Conservation (phyloP, 2,329 filamentous ascomycete genomes). For the Didymella sp. region DNA sequence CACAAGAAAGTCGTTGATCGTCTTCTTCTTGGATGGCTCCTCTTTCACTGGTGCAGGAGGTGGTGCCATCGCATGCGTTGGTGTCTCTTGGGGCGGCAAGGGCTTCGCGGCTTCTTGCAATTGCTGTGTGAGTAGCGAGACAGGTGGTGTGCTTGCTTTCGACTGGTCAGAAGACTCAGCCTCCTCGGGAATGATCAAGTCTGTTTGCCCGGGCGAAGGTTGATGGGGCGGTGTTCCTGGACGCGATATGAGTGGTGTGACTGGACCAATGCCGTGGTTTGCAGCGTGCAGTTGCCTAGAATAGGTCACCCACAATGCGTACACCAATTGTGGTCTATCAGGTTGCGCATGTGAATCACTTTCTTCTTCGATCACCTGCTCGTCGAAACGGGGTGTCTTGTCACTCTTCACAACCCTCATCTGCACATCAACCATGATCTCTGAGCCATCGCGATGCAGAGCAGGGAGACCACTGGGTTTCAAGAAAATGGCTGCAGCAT, state of each 20-base stretch:
- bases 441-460: slow-evolving; percentile 86
- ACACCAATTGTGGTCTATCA: slow-evolving; percentile 74
- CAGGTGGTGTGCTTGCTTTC: slow-evolving; percentile 47
- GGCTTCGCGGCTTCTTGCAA: slow-evolving; percentile 59
- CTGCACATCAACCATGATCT: slow-evolving; percentile 93
- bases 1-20: slow-evolving; percentile 87
- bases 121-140: slow-evolving; percentile 60
- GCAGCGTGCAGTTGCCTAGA: slow-evolving; percentile 88
- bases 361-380: slow-evolving; percentile 70
- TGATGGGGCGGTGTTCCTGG: slow-evolving; percentile 76
- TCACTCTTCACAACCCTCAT: slow-evolving; percentile 96
- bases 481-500: slow-evolving; percentile 77
- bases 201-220: slow-evolving; percentile 76
- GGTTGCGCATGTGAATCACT: slow-evolving; percentile 56
- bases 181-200: slow-evolving; percentile 48
- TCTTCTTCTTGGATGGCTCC: slow-evolving; percentile 67
- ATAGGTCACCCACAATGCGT: slow-evolving; percentile 96
- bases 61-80: slow-evolving; percentile 22
- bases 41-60: slow-evolving; percentile 25
- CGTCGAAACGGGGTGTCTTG: slow-evolving; percentile 56
- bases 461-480: slow-evolving; percentile 84
- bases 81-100: slow-evolving; percentile 44
- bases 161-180: slow-evolving; percentile 43
- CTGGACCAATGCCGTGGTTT: slow-evolving; percentile 65
- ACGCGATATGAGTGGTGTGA: slow-evolving; percentile 70